A percentile compares a stretch with the other conserved stretches of the same genome.
Conservation (phyloP, 345 rosid species). For the Lepidium africanum region DNA sequence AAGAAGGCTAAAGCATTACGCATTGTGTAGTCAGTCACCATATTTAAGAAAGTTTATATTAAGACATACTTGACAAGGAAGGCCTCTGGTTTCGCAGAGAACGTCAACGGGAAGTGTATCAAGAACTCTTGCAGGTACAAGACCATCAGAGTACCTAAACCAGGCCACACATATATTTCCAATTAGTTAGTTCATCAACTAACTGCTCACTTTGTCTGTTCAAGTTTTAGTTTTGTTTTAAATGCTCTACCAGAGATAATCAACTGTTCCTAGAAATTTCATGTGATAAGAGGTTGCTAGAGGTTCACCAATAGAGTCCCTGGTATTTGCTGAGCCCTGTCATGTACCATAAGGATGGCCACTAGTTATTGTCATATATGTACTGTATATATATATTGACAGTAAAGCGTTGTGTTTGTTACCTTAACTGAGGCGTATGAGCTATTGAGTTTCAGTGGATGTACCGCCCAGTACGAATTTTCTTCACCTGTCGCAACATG, state of each 20-base stretch:
- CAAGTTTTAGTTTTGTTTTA: background rate
- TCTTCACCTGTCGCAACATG: constrained; percentile 47
- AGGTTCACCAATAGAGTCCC: constrained; percentile 61
- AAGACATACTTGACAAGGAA: constrained; percentile 59
- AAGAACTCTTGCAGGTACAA: constrained; percentile 54
- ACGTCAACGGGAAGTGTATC: constrained; percentile 63
- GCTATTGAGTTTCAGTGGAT: constrained; percentile 62
- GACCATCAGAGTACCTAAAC: constrained; percentile 58
- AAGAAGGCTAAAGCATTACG: background rate
- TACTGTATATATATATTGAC: no score
- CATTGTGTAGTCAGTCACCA: background rate
- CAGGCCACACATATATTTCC: background rate
- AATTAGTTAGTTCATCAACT: background rate
- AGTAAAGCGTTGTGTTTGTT: background rate
- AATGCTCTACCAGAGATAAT: constrained; percentile 66
- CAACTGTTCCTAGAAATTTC: constrained; percentile 84
- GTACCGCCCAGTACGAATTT: constrained; percentile 37
- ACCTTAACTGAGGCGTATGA: constrained; percentile 63
- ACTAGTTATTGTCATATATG: background rate
- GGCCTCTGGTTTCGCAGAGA: constrained; percentile 56
- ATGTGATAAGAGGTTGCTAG: constrained; percentile 75
- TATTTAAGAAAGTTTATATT: background rate
- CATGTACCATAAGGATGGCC: constrained; percentile 9
- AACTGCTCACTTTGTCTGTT: background rate
- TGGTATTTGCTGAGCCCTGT: constrained; percentile 50